Conservation (phyloP, 139 green algal genomes). For the Chlamydomonas urium region DNA sequence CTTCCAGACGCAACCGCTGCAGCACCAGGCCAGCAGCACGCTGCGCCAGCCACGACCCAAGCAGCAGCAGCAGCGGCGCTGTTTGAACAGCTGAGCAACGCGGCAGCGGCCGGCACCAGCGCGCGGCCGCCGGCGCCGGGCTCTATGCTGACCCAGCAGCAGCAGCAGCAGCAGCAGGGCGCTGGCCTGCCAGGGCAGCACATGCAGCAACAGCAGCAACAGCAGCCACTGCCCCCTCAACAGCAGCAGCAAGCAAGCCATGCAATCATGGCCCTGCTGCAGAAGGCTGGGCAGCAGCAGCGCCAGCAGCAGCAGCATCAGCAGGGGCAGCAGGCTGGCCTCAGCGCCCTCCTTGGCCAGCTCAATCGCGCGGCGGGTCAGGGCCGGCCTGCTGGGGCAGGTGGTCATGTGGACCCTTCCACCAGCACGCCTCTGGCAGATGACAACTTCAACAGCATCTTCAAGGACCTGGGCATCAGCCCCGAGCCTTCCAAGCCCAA, state of each 20-base stretch:
- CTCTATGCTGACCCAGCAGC: not conserved
- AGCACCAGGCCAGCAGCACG: not conserved
- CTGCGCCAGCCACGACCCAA: not conserved
- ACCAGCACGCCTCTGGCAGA: not conserved
- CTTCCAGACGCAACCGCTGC: not conserved
- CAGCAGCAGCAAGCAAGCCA: not conserved
- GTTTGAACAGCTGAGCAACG: constrained; percentile 9
- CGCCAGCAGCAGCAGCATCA: not conserved
- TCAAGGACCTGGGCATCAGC: constrained; percentile 6
- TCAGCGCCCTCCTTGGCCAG: not conserved
- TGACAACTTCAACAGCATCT: not conserved
- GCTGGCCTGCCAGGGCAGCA: not conserved
- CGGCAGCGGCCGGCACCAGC: not conserved
- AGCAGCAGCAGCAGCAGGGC: constrained; percentile 5
- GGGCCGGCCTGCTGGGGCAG: not conserved
- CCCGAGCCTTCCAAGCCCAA: not conserved
- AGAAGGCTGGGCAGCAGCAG: not conserved
- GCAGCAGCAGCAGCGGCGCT: not conserved
- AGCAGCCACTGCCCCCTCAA: not conserved
- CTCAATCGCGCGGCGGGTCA: not conserved
- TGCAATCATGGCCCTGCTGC: not conserved
- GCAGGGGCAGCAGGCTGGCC: not conserved
- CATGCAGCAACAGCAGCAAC: not conserved
- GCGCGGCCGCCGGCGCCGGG: too few species aligned
- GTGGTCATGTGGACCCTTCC: not conserved